Conservation (phyloP, 129 eudicot species). For the Flaveria robusta region DNA sequence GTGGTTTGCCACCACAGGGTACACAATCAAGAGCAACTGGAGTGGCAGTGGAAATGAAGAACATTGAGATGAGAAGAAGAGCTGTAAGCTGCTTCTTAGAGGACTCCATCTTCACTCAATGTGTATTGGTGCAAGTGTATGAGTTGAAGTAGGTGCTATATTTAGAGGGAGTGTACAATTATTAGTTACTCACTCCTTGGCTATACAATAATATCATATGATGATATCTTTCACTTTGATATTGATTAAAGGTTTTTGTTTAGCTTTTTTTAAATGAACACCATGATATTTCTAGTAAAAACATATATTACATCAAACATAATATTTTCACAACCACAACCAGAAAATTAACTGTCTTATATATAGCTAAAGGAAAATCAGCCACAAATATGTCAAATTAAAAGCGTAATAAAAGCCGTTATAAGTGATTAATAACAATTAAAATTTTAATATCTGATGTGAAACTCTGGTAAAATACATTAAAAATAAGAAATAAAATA, state of each 20-base stretch:
- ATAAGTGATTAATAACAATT: too few relatives aligned
- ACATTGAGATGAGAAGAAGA: conserved; percentile 67
- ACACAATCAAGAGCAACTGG: conserved; percentile 66
- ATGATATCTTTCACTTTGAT: conserved; percentile 4
- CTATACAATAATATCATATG: neutral
- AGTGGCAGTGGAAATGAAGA: conserved; percentile 53
- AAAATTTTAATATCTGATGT: too few relatives aligned
- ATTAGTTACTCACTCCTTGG: neutral
- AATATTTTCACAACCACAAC: too few relatives aligned
- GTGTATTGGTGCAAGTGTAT: conserved; percentile 20
- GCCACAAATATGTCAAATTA: too few relatives aligned
- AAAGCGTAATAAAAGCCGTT: too few relatives aligned
- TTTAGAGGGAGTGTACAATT: conserved; percentile 26
- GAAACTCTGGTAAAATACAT: too few relatives aligned
- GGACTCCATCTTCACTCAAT: conserved; percentile 43
- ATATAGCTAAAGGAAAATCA: too few relatives aligned
- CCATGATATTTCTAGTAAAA: too few relatives aligned
- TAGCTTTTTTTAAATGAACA: neutral
- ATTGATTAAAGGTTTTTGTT: neutral
- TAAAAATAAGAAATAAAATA: too few relatives aligned
- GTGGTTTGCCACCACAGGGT: conserved; percentile 37
- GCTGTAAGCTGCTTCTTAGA: conserved; percentile 55
- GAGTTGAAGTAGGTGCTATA: conserved; percentile 27
- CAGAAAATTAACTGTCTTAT: too few relatives aligned
- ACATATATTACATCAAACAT: too few relatives aligned